Evolutionary conservation across 2,329 filamentous ascomycete species (phyloP).

Genomic region (Pseudocercospora pini-densiflorae): DNA sequence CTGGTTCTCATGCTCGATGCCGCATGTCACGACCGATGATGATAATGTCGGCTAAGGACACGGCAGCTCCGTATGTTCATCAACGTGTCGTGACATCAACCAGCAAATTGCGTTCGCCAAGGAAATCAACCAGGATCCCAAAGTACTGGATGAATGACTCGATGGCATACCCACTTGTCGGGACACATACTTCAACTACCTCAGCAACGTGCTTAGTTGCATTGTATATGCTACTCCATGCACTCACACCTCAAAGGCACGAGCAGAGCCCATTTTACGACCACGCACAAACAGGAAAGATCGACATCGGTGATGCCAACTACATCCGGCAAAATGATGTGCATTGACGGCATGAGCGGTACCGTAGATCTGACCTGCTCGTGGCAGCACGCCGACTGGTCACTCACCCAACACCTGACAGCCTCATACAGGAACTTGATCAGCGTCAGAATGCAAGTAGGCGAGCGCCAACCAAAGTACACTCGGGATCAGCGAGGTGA

Average conservation of each 20-base stretch:
- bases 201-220: not conserved
- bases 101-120: not conserved
- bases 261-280: not conserved
- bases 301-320: not conserved
- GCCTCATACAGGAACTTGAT: not conserved
- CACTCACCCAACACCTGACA: not conserved
- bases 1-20: not conserved
- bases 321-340: not conserved
- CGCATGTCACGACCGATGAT: not conserved
- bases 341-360: not conserved
- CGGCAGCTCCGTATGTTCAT: not conserved
- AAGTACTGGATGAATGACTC: not conserved
- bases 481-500: not conserved
- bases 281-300: not conserved
- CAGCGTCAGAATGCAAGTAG: not conserved
- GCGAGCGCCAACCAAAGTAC: not conserved
- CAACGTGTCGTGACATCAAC: not conserved
- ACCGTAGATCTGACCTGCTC: not conserved
- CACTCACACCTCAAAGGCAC: too few species aligned
- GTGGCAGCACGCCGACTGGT: not conserved
- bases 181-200: not conserved
- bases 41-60: not conserved
- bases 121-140: constrained; percentile 6
- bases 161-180: not conserved
- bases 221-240: not conserved